These are phyloP conservation scores for Euphorbia schlechtendalii DNA, from an alignment of 441 rosid genomes.

Conservation along the genomic window DNA sequence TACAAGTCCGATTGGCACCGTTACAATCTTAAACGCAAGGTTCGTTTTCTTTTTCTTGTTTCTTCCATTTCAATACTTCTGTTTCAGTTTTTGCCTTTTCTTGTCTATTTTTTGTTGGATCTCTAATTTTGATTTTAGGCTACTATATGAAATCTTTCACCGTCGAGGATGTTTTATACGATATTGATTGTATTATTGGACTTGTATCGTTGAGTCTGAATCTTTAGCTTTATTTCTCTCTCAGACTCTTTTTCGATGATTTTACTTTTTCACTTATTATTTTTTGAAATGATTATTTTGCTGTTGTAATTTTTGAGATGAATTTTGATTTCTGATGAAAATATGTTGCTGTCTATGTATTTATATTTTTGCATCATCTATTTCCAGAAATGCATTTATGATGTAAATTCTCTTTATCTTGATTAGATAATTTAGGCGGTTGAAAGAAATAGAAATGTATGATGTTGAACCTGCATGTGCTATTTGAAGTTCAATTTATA, in stretches of 20 bases:
- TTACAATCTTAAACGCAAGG: conserved; percentile 98
- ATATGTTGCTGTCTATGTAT: background rate
- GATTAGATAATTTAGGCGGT: background rate
- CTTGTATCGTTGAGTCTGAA: background rate
- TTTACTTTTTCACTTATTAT: background rate
- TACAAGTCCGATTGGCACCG: conserved; percentile 98
- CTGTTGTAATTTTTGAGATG: background rate
- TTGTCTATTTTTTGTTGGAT: background rate
- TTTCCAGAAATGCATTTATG: background rate
- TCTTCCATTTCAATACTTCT: background rate
- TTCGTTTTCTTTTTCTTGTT: conserved; percentile 13
- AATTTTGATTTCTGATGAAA: background rate
- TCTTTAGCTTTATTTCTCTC: background rate
- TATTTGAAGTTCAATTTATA: background rate
- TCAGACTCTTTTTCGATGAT: background rate
- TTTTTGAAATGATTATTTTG: background rate
- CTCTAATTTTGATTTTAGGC: background rate
- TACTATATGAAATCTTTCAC: background rate
- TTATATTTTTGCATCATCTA: background rate
- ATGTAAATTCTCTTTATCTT: background rate
- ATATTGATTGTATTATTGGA: background rate
- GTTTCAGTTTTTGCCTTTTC: background rate
- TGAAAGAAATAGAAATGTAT: background rate
- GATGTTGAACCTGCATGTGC: background rate
- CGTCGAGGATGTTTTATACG: background rate